These are phyloP conservation scores for Suillus variegatus DNA, from an alignment of 768 basidiomycete genomes.

Conservation along the genomic window DNA sequence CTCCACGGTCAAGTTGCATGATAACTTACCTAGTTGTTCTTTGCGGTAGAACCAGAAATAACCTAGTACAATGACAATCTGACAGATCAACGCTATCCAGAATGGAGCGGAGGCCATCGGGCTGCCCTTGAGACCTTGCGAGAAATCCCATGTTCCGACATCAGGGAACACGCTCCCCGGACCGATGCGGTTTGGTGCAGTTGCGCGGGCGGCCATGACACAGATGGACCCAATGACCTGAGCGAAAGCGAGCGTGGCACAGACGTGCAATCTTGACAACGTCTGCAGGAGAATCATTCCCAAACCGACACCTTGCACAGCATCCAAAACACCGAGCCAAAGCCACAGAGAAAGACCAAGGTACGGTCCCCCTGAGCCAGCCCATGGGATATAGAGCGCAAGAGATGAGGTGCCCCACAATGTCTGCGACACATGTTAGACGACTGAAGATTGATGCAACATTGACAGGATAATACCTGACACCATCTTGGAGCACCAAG, in stretches of 20 bases:
- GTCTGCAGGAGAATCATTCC: constrained; percentile 93
- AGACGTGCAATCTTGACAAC: constrained; percentile 90
- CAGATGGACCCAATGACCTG: constrained; percentile 89
- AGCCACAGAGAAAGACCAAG: constrained; percentile 90
- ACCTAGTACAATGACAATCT: constrained; percentile 83
- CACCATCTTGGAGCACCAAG: constrained; percentile 95
- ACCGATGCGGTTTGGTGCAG: constrained; percentile 87
- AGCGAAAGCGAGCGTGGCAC: constrained; percentile 87
- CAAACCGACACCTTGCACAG: constrained; percentile 91
- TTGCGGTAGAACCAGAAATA: constrained; percentile 98
- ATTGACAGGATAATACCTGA: constrained; percentile 52
- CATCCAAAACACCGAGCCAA: constrained; percentile 94
- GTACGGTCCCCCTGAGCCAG: constrained; percentile 81
- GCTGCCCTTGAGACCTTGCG: constrained; percentile 69
- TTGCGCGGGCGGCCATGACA: constrained; percentile 92
- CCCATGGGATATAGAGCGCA: constrained; percentile 94
- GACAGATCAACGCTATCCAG: constrained; percentile 83
- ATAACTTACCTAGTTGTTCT: constrained; percentile 77
- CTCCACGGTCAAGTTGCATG: neutral
- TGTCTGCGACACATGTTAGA: constrained; percentile 49
- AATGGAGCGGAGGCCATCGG: constrained; percentile 84
- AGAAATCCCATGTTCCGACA: constrained; percentile 88
- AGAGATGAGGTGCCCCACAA: constrained; percentile 95
- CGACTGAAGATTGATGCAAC: neutral
- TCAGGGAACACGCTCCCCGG: constrained; percentile 92